phyloP scores from a whole-genome alignment of 495 filamentous ascomycete genomes.

The Letharia columbiana region DNA sequence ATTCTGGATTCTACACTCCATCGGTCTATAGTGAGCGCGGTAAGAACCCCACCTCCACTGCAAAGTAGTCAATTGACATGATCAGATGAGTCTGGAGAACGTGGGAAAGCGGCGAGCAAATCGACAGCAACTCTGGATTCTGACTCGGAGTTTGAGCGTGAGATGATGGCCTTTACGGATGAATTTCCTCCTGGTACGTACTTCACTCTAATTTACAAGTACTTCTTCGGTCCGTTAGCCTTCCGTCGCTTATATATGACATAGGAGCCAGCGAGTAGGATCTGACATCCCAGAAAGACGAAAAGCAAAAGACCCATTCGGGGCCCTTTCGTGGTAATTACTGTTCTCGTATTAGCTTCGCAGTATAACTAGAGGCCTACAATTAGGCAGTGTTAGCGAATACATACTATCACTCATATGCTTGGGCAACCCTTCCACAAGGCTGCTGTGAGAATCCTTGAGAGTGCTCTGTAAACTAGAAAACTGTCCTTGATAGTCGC shows the following conservation, averaged over 20 bases:
- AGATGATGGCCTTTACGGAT: background rate
- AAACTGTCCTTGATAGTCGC: slow-evolving; percentile 63
- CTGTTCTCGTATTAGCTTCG: slow-evolving; percentile 30
- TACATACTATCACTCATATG: slow-evolving; percentile 38
- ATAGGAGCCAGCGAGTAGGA: slow-evolving; percentile 59
- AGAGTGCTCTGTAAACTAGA: slow-evolving; percentile 64
- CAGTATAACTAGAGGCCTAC: background rate
- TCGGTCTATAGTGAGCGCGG: background rate
- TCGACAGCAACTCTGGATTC: background rate
- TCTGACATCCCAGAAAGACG: slow-evolving; percentile 67
- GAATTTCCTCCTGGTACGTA: background rate
- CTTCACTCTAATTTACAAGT: slow-evolving; percentile 47
- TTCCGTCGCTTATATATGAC: slow-evolving; percentile 74
- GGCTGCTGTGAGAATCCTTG: slow-evolving; percentile 58
- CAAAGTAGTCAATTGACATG: background rate
- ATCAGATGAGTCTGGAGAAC: background rate
- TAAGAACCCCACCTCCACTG: background rate
- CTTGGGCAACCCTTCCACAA: slow-evolving; percentile 51
- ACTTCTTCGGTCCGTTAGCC: slow-evolving; percentile 79
- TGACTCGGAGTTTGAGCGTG: slow-evolving; percentile 3
- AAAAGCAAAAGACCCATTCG: slow-evolving; percentile 67
- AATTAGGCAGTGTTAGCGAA: background rate
- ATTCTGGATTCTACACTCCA: slow-evolving; percentile 1
- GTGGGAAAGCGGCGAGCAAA: background rate
- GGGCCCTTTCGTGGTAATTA: slow-evolving; percentile 49